Conservation (phyloP, 768 basidiomycete species). For the Lenzites betulinus region DNA sequence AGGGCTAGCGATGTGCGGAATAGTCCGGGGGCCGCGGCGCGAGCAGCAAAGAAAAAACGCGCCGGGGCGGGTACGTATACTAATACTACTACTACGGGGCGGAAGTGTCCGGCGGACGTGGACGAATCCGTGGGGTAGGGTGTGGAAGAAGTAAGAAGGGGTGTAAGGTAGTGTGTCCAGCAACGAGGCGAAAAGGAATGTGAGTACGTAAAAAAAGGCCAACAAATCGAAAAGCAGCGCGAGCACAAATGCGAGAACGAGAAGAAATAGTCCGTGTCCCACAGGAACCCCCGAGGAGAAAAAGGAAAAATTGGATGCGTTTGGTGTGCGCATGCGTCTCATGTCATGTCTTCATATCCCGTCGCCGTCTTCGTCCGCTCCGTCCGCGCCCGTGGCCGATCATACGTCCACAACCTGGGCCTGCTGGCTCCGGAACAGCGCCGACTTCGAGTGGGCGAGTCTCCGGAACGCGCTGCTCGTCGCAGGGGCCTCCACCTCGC, state of each 20-base stretch:
- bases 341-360: slow-evolving; percentile 14
- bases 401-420: slow-evolving; percentile 19
- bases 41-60: slow-evolving; percentile 13
- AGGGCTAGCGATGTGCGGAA: slow-evolving; percentile 24
- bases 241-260: not conserved
- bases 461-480: slow-evolving; percentile 39
- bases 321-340: not conserved
- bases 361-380: slow-evolving; percentile 11
- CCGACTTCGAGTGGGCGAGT: slow-evolving; percentile 47
- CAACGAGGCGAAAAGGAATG: slow-evolving; percentile 17
- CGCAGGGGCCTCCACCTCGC: slow-evolving; percentile 26
- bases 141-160: slow-evolving; percentile 3
- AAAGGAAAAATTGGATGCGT: slow-evolving; percentile 5
- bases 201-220: not conserved
- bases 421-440: slow-evolving; percentile 40
- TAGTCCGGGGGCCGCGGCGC: slow-evolving; percentile 8
- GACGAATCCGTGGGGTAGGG: not conserved
- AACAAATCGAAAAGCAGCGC: slow-evolving; percentile 10
- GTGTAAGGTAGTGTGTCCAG: slow-evolving; percentile 28
- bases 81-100: not conserved
- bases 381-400: slow-evolving; percentile 1
- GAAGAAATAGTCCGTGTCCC: slow-evolving; percentile 16
- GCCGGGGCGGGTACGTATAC: slow-evolving; percentile 12
- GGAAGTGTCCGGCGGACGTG: slow-evolving; percentile 7
- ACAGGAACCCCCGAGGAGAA: slow-evolving; percentile 4